Conservation (phyloP, 1,284 basidiomycete genomes). For the Apiotrichum mycotoxinovorans region DNA sequence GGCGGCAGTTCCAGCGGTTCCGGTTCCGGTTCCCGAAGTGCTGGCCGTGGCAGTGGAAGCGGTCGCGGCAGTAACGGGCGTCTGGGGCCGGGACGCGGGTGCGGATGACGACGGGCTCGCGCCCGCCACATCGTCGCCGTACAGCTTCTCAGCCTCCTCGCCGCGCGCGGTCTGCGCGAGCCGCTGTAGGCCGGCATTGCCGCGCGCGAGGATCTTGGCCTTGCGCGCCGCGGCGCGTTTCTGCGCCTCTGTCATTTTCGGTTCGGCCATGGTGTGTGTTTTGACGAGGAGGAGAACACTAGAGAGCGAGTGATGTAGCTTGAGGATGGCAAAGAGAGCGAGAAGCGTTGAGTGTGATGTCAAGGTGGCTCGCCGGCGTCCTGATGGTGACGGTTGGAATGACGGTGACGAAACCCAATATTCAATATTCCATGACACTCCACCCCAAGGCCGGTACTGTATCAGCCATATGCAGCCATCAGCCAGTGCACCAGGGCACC, state of each 20-base stretch:
- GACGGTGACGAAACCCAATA: neutral
- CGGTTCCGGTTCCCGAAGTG: neutral
- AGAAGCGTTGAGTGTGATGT: too few species aligned
- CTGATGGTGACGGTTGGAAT: too few species aligned
- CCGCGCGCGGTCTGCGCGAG: constrained; percentile 49
- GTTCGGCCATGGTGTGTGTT: constrained; percentile 24
- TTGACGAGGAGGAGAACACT: neutral
- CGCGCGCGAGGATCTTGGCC: constrained; percentile 50
- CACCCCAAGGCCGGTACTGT: too few species aligned
- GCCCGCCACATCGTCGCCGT: constrained; percentile 27
- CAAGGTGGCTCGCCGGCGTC: too few species aligned
- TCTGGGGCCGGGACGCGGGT: neutral
- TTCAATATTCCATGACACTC: neutral
- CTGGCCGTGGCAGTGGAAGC: neutral
- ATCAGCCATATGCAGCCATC: too few species aligned
- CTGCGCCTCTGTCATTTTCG: constrained; percentile 36
- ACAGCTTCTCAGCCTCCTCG: constrained; percentile 46
- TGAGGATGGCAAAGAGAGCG: neutral
- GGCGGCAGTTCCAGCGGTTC: neutral
- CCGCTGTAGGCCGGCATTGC: constrained; percentile 44
- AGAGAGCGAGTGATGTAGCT: neutral
- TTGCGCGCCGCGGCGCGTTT: constrained; percentile 47
- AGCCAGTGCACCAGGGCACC: too few species aligned
- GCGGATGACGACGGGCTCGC: neutral
- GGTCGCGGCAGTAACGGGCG: neutral